phyloP scores from a whole-genome alignment of 495 filamentous ascomycete species.

The Aspergillus haitiensis region DNA sequence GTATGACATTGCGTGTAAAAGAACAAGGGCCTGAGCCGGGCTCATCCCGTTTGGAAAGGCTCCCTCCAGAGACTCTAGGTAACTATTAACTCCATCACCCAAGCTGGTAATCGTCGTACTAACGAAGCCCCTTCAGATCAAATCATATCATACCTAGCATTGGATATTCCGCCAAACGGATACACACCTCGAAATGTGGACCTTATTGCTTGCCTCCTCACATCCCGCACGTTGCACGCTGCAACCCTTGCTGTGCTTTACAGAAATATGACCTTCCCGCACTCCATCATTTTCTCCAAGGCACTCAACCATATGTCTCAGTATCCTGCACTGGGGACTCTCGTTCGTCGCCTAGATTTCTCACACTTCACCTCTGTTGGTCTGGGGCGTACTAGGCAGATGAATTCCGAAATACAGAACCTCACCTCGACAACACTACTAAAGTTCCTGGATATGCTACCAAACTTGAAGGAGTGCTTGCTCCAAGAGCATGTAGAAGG shows the following conservation, averaged over 20 bases:
- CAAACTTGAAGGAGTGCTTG: slow-evolving; percentile 77
- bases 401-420: slow-evolving; percentile 78
- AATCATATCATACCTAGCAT: slow-evolving; percentile 72
- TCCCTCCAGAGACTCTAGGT: slow-evolving; percentile 74
- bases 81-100: slow-evolving; percentile 35
- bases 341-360: slow-evolving; percentile 82
- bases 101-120: not conserved
- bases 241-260: slow-evolving; percentile 79
- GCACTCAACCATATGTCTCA: slow-evolving; percentile 69
- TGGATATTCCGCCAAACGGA: slow-evolving; percentile 77
- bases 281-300: slow-evolving; percentile 84
- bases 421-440: slow-evolving; percentile 75
- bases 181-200: slow-evolving; percentile 79
- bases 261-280: slow-evolving; percentile 80
- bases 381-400: slow-evolving; percentile 74
- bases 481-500: slow-evolving; percentile 83
- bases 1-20: slow-evolving; percentile 31
- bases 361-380: slow-evolving; percentile 86
- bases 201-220: slow-evolving; percentile 72
- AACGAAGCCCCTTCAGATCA: slow-evolving; percentile 49
- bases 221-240: slow-evolving; percentile 72
- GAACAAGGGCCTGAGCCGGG: slow-evolving; percentile 33
- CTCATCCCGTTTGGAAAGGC: slow-evolving; percentile 57
- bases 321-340: slow-evolving; percentile 70
- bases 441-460: slow-evolving; percentile 71